Conservation (phyloP, 2,329 filamentous ascomycete genomes). For the Rhytidhysteron rufulum region DNA sequence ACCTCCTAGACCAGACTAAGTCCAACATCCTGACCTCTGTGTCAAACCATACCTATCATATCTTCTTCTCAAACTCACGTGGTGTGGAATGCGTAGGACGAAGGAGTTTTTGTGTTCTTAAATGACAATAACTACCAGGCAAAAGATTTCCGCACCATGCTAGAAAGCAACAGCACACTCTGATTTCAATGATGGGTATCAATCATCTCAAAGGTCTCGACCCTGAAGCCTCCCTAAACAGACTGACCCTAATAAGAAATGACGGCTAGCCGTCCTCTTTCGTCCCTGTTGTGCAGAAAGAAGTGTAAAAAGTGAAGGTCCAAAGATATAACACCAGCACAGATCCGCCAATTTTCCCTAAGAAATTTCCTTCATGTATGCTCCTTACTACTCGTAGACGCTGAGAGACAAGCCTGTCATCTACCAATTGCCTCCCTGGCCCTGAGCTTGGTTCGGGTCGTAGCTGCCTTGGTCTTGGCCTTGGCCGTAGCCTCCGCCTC, state of each 20-base stretch:
- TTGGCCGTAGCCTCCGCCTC: slow-evolving; percentile 18
- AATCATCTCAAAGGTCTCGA: slow-evolving; percentile 34
- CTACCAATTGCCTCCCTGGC: slow-evolving; percentile 30
- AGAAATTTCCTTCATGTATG: not conserved
- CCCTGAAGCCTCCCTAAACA: slow-evolving; percentile 10
- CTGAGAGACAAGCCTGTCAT: slow-evolving; percentile 5
- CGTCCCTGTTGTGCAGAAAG: too few species aligned
- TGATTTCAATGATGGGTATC: slow-evolving; percentile 37
- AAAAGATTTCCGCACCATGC: slow-evolving; percentile 2
- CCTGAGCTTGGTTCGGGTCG: slow-evolving; percentile 17
- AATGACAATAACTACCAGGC: too few species aligned
- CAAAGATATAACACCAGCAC: slow-evolving; percentile 1
- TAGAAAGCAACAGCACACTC: slow-evolving; percentile 30
- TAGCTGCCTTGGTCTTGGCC: slow-evolving; percentile 20
- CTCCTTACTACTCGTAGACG: not conserved
- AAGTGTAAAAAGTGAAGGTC: too few species aligned
- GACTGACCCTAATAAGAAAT: too few species aligned
- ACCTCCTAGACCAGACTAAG: not conserved
- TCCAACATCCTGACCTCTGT: not conserved
- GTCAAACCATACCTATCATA: too few species aligned
- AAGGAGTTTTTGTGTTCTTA: too few species aligned
- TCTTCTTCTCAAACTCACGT: too few species aligned
- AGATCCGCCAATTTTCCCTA: not conserved
- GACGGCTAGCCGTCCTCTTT: too few species aligned
- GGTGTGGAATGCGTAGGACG: too few species aligned